Base-by-base conservation (phyloP, 805 yeast genomes). In the Torulaspora indica region DNA sequence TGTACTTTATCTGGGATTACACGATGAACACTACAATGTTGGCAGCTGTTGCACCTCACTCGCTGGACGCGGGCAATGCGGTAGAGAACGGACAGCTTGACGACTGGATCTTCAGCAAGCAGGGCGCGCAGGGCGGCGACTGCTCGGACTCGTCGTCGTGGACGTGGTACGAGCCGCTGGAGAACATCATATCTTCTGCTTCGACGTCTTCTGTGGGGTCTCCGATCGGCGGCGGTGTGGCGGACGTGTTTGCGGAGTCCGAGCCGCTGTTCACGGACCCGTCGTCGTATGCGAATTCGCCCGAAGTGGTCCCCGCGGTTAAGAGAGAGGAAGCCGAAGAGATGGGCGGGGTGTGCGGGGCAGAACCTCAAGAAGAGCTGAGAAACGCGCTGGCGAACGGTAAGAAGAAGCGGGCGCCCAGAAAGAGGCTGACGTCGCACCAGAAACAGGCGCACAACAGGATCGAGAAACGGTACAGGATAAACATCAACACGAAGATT, bases 371-470 rank as follows among this genome's bases (percentile, higher is more conserved):
- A 27, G 40, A 22, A 10, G 45, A 42, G 10, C 42, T 44, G 24
- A 35, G 41, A 29, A 27, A 32, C 9, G 20, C 37, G 7, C 20
- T 28, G 29, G 3, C 38, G 8, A 31, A 30, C n/a, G 35, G 34
- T 24, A 67, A 67, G 57, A 68, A 67, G 66, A 72, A 68, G 59
- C 69, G 78, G 58, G 73, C 77, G 10, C 75, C 76, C 36, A 65
- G 81, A 58, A 77, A 78, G 63, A 71, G 79, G 61, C 60, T 77
- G 43, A 76, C 82, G 7, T 70, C 71, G 5, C 72, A 73, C 52
- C 88, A 82, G 63, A 79, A 81, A 53, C 78, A 78, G 54, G 86
- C 86, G 0, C 90, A 82, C 58, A 82, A 82, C 66, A 78, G 77
- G 62, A 80, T 82, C 49, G 89, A 82, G 57, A 79, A 82, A 58